Evolutionary conservation across 805 yeast species (phyloP).

Genomic region (Candida parachauliodes): DNA sequence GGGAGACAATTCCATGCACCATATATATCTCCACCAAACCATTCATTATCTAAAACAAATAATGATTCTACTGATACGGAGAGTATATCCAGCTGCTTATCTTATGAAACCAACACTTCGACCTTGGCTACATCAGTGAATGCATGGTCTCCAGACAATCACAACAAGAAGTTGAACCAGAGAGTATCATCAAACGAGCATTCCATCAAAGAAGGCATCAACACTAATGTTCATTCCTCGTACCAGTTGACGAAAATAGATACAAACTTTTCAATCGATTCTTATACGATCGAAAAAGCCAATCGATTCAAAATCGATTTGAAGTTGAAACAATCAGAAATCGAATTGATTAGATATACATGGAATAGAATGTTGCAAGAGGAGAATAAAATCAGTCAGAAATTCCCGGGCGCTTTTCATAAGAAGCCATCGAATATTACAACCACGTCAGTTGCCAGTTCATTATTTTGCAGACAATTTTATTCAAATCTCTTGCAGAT

Average conservation of each 20-base stretch:
- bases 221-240: slow-evolving; percentile 8
- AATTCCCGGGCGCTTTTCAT: slow-evolving; percentile 13
- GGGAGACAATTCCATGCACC: no score
- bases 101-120: slow-evolving; percentile 6
- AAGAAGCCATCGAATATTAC: background rate
- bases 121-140: slow-evolving; percentile 3
- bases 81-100: slow-evolving; percentile 1
- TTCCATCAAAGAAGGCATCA: background rate
- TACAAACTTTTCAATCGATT: slow-evolving; percentile 20
- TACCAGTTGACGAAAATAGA: slow-evolving; percentile 24
- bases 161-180: background rate
- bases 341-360: slow-evolving; percentile 42
- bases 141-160: background rate
- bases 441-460: slow-evolving; percentile 24
- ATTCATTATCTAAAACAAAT: no score
- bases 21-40: no score
- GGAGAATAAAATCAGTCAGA: slow-evolving; percentile 1
- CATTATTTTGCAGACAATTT: slow-evolving; percentile 72
- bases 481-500: slow-evolving; percentile 63
- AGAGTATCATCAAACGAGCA: background rate
- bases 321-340: slow-evolving; percentile 31
- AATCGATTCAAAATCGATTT: slow-evolving; percentile 19
- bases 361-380: slow-evolving; percentile 46
- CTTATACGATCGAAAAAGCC: slow-evolving; percentile 13
- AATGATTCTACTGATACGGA: slow-evolving; percentile 6